Conservation (phyloP, 495 filamentous ascomycete genomes). For the Aspergillus nidulans region DNA sequence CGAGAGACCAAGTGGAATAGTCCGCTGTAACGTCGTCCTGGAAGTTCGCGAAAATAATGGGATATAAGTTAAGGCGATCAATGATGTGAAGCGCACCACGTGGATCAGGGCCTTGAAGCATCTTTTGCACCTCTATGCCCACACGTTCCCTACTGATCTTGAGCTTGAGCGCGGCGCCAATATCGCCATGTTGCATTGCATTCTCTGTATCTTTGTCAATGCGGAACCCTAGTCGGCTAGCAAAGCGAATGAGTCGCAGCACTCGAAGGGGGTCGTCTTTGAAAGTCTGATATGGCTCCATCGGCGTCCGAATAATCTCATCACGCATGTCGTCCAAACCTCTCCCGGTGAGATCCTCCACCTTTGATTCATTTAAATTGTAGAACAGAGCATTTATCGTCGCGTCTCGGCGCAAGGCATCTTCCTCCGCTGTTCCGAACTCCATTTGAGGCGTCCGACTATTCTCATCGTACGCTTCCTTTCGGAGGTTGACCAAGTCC, state of each 20-base stretch:
- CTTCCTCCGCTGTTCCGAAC: conserved; percentile 87
- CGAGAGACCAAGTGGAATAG: conserved; percentile 36
- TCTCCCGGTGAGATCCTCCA: conserved; percentile 79
- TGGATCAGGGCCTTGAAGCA: conserved; percentile 80
- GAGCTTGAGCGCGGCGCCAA: conserved; percentile 67
- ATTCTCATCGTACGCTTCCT: conserved; percentile 80
- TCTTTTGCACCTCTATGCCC: conserved; percentile 80
- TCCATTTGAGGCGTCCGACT: conserved; percentile 90
- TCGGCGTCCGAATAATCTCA: conserved; percentile 74
- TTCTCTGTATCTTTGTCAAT: conserved; percentile 64
- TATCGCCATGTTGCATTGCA: conserved; percentile 71
- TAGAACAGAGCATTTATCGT: conserved; percentile 97
- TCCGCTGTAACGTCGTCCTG: conserved; percentile 45
- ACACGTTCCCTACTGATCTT: conserved; percentile 94
- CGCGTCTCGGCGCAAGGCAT: conserved; percentile 85
- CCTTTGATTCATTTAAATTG: conserved; percentile 65
- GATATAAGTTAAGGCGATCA: conserved; percentile 68
- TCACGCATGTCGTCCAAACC: conserved; percentile 71
- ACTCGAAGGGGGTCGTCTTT: conserved; percentile 89
- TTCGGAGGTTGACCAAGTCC: conserved; percentile 90
- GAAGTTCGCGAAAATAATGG: conserved; percentile 65
- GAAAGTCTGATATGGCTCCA: conserved; percentile 90
- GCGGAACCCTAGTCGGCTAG: conserved; percentile 72
- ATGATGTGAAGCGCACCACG: conserved; percentile 65
- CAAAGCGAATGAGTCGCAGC: conserved; percentile 85